Base-by-base conservation (phyloP, 192 early-diverging fungal genomes). In the Rhizophagus clarus region DNA sequence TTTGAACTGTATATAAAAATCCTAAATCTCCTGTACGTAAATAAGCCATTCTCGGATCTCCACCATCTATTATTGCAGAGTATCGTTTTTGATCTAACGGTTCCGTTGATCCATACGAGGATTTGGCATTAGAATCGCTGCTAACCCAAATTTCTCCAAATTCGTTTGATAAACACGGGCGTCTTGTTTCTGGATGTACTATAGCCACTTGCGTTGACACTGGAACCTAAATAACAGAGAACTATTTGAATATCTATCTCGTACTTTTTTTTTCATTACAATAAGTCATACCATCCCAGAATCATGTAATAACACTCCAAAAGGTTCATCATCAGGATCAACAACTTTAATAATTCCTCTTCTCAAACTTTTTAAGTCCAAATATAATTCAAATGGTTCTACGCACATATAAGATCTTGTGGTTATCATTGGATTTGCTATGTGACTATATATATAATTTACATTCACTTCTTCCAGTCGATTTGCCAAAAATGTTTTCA, bases 131-230 rank as follows among this genome's bases (percentile, higher is more conserved):
- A 32, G 85, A 61, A 56, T 90, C 88, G 22, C 90, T 92, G 31
- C 87, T 90, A 17, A 96, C 94, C 94, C 94, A 96, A 17, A 96
- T 95, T 85, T 96, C 95, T 61, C 95, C 95, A 71, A 96, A 85
- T 63, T 89, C 87, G 51, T 93, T 90, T 5, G 88, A 88, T 8
- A 89, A 82, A 79, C 94, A 91, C 10, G 94, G 85, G n/a, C 81
- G 85, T 12, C 88, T 87, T 15, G 95, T 94, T 71, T 88, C 87
- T 1, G 95, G 94, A 69, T 96, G 90, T 37, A 96, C 93, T 72
- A 96, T 95, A 31, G 94, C 95, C 34, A 95, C 88, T 84, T 93
- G 92, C 0, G 95, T 94, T 77, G 92, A 92, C 67, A 90, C 92
- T 7, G 92, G 86, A 2, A 95, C 89, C 89, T 92, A 72, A 3